These are phyloP conservation scores for Ascochyta pisi DNA, from an alignment of 2,329 filamentous ascomycete species.

Conservation along the genomic window DNA sequence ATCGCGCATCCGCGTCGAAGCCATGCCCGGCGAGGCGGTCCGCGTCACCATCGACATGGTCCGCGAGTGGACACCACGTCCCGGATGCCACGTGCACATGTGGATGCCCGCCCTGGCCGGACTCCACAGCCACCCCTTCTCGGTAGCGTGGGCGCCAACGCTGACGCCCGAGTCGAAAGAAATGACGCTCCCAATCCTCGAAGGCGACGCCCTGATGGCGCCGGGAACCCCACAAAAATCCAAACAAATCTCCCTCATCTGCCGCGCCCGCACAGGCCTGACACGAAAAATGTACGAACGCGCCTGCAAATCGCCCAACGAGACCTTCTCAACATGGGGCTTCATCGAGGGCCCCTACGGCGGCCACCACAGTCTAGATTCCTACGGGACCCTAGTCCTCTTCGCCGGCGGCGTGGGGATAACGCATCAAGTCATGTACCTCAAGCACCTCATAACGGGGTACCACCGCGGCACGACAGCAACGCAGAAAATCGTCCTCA, in stretches of 20 bases:
- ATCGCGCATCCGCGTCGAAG: conserved; percentile 63
- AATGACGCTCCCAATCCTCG: conserved; percentile 43
- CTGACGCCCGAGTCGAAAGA: conserved; percentile 40
- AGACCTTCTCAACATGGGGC: conserved; percentile 68
- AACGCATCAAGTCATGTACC: conserved; percentile 78
- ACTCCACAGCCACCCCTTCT: conserved; percentile 57
- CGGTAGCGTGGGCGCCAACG: conserved; percentile 56
- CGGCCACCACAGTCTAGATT: conserved; percentile 72
- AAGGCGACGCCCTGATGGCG: conserved; percentile 35
- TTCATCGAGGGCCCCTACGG: conserved; percentile 80
- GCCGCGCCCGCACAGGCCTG: conserved; percentile 76
- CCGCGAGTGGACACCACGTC: conserved; percentile 59
- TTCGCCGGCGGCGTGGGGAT: conserved; percentile 84
- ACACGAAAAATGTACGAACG: conserved; percentile 73
- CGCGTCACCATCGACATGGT: conserved; percentile 67
- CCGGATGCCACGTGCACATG: conserved; percentile 67
- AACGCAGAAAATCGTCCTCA: conserved; percentile 73
- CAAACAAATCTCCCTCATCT: conserved; percentile 70
- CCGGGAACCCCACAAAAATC: conserved; percentile 36
- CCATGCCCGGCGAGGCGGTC: conserved; percentile 66
- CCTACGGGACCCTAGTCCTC: conserved; percentile 79
- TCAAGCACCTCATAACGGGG: conserved; percentile 74
- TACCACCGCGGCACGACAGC: conserved; percentile 73
- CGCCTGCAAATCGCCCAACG: conserved; percentile 65
- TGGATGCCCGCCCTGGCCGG: conserved; percentile 61